Evolutionary conservation across 2,329 filamentous ascomycete genomes (phyloP).

Genomic region (Paradendryphiella salina): DNA sequence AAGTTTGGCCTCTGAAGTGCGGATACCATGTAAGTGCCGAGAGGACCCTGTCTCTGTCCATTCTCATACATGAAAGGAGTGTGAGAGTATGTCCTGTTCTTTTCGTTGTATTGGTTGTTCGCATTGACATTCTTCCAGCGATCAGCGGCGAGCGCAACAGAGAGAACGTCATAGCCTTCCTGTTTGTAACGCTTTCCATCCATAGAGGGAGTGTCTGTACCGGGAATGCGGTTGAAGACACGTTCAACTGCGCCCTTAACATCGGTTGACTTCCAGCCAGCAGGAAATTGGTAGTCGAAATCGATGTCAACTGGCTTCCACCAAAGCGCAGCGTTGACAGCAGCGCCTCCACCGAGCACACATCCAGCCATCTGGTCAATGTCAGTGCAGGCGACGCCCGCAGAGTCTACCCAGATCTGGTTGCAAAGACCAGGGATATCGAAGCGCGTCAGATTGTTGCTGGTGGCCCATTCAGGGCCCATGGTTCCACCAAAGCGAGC

Average conservation of each 20-base stretch:
- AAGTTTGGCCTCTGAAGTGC: conserved; percentile 66
- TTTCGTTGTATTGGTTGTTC: conserved; percentile 62
- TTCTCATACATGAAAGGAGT: conserved; percentile 69
- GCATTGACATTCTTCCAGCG: conserved; percentile 67
- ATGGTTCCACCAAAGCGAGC: conserved; percentile 66
- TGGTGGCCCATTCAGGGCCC: conserved; percentile 64
- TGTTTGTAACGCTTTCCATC: conserved; percentile 70
- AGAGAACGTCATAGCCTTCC: conserved; percentile 66
- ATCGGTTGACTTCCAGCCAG: conserved; percentile 69
- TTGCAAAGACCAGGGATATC: conserved; percentile 73
- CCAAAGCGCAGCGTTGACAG: conserved; percentile 70
- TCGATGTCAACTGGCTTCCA: conserved; percentile 67
- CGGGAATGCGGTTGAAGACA: conserved; percentile 71
- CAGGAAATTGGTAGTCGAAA: conserved; percentile 73
- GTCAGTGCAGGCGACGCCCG: conserved; percentile 68
- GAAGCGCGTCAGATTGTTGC: conserved; percentile 67
- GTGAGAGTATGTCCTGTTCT: conserved; percentile 67
- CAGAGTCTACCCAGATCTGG: conserved; percentile 67
- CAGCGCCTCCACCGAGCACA: conserved; percentile 68
- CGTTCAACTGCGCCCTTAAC: conserved; percentile 62
- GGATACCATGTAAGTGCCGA: conserved; percentile 70
- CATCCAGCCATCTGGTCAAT: conserved; percentile 75
- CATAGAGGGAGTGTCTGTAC: conserved; percentile 66
- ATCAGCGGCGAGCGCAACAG: conserved; percentile 59
- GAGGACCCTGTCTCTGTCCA: conserved; percentile 69